These are phyloP conservation scores for Millerozyma miso DNA, from an alignment of 805 yeast species.

Conservation along the genomic window DNA sequence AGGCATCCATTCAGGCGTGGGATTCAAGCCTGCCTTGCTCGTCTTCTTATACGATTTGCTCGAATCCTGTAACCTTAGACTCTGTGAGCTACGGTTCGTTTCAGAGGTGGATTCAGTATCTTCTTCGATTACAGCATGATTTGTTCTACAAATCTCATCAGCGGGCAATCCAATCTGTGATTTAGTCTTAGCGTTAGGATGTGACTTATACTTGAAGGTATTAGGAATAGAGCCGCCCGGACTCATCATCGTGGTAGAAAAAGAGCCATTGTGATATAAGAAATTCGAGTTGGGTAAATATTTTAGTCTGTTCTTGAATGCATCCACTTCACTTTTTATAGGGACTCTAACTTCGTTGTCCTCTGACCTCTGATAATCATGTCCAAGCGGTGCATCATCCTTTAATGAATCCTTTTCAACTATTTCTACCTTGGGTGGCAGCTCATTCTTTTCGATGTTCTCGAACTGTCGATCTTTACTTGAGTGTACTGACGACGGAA, in stretches of 20 bases:
- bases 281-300: slow-evolving; percentile 32
- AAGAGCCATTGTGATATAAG: slow-evolving; percentile 13
- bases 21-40: not conserved
- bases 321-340: not conserved
- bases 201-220: slow-evolving; percentile 42
- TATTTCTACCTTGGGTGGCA: not conserved
- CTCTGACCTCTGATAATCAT: not conserved
- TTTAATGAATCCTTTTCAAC: not conserved
- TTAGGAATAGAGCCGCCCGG: slow-evolving; percentile 34
- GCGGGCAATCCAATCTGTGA: slow-evolving; percentile 18
- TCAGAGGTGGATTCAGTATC: not conserved
- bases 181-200: slow-evolving; percentile 42
- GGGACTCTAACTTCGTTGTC: not conserved
- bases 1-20: slow-evolving; percentile 44
- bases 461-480: not conserved
- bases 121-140: not conserved
- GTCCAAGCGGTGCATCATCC: not conserved
- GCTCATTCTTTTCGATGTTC: not conserved
- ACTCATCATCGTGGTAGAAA: slow-evolving; percentile 6
- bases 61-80: not conserved
- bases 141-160: not conserved
- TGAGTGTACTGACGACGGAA: slow-evolving; percentile 10
- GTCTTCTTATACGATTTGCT: too few relatives aligned
- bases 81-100: slow-evolving; percentile 1
- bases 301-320: slow-evolving; percentile 29